Conservation (phyloP, 345 rosid species). For the Lumnitzera racemosa region DNA sequence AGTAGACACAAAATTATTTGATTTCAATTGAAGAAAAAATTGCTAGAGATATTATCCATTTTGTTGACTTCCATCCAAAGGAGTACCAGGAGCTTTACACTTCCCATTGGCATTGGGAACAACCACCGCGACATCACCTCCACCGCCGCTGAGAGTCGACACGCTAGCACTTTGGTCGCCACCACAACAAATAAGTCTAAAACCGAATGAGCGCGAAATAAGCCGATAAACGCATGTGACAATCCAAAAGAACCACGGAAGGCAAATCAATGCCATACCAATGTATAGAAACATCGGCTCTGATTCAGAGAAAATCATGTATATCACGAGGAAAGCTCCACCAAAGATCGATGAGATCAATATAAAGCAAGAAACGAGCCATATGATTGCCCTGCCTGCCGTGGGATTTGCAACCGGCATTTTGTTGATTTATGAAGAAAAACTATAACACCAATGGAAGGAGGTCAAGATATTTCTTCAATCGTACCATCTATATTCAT, state of each 20-base stretch:
- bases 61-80: too few relatives aligned
- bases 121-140: neutral
- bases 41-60: too few relatives aligned
- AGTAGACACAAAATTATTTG: too few relatives aligned
- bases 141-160: neutral
- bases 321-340: slow-evolving; percentile 52
- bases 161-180: slow-evolving; percentile 7
- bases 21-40: too few relatives aligned
- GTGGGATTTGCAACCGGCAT: slow-evolving; percentile 70
- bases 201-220: slow-evolving; percentile 47
- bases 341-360: slow-evolving; percentile 39
- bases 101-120: too few relatives aligned
- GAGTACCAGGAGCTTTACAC: too few relatives aligned
- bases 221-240: slow-evolving; percentile 51
- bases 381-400: slow-evolving; percentile 53
- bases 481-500: slow-evolving; percentile 8
- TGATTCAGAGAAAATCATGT: slow-evolving; percentile 43
- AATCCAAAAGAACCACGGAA: slow-evolving; percentile 84
- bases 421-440: slow-evolving; percentile 5
- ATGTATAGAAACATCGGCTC: slow-evolving; percentile 42
- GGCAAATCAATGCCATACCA: slow-evolving; percentile 58
- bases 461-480: neutral
- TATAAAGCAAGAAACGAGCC: slow-evolving; percentile 44
- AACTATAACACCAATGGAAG: neutral
- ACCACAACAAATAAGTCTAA: slow-evolving; percentile 39